Evolutionary conservation across 208 protist species (phyloP).

Genomic region (Polymyxa betae): DNA sequence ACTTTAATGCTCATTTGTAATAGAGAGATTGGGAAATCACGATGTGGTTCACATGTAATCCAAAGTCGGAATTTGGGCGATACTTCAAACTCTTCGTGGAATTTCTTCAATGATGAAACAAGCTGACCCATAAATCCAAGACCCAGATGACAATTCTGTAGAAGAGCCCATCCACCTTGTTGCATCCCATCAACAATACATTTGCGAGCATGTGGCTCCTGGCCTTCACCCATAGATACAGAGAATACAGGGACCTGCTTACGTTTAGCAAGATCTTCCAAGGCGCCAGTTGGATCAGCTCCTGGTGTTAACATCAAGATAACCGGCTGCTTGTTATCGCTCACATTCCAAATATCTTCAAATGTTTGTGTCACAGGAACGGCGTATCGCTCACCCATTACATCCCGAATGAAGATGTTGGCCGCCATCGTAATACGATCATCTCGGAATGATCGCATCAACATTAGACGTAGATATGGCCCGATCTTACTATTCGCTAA

Average conservation of each 20-base stretch:
- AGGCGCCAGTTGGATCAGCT: conserved; percentile 90
- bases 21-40: conserved; percentile 79
- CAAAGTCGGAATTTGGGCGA: conserved; percentile 76
- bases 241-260: conserved; percentile 71
- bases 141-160: conserved; percentile 84
- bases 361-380: conserved; percentile 84
- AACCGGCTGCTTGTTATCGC: conserved; percentile 84
- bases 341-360: conserved; percentile 67
- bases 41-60: conserved; percentile 78
- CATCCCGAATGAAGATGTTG: conserved; percentile 84
- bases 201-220: conserved; percentile 87
- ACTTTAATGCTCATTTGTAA: conserved; percentile 92
- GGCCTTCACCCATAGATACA: conserved; percentile 97
- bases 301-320: conserved; percentile 93
- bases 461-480: conserved; percentile 77
- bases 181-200: conserved; percentile 73
- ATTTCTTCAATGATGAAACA: conserved; percentile 60
- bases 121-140: conserved; percentile 76
- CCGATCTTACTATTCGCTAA: conserved; percentile 3
- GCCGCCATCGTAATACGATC: conserved; percentile 92
- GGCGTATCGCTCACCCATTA: conserved; percentile 87
- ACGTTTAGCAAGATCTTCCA: conserved; percentile 91
- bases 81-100: conserved; percentile 57
- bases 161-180: conserved; percentile 79
- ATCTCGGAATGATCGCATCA: conserved; percentile 85